Base-by-base conservation (phyloP, 306 rosid genomes). In the Cicer pinnatifidum region DNA sequence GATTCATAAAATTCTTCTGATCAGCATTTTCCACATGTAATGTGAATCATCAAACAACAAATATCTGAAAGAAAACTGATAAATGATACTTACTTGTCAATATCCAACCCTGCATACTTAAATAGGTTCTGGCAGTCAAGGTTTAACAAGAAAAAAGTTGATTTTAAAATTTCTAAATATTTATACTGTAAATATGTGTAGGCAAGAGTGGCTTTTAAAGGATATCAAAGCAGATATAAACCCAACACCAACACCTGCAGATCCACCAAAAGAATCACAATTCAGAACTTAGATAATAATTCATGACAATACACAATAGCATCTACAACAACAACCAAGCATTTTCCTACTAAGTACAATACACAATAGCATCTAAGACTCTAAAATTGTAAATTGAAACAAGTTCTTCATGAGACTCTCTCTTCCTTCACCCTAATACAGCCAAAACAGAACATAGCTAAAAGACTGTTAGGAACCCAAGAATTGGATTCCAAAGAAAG, bases 191-290 rank as follows among this genome's bases (percentile, higher is more conserved):
- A 47, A 72, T 75, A 72, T 66, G 64, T 45, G 64, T 48, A 69
- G 39, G 71, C 72, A 76, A 53, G n/a, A 69, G 59, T 68, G 65
- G 37, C 71, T 59, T 51, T 67, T 57, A 82, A 93, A 94, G 99
- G 99, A 94, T 94, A 94, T 94, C 85, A 94, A 91, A 82, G 99
- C 96, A 79, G 99, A 91, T 68, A 80, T 94, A 86, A 94, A 94
- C 69, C 96, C 99, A 79, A 94, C 99, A 77, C 96, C 99, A 74
- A 91, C 90, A 81, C 99, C 99, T 94, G 95, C 81, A 88, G 53
- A 81, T 57, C 59, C 71, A 81, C 48, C 80, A 66, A 54, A 56
- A 57, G 73, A 57, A 77, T 51, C 59, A 20, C 60, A 71, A 43
- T 67, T 84, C 71, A 84, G 48, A 57, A 62, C 75, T 82, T 72